phyloP scores from a whole-genome alignment of 2,329 filamentous ascomycete genomes.

The Botrytis deweyae region DNA sequence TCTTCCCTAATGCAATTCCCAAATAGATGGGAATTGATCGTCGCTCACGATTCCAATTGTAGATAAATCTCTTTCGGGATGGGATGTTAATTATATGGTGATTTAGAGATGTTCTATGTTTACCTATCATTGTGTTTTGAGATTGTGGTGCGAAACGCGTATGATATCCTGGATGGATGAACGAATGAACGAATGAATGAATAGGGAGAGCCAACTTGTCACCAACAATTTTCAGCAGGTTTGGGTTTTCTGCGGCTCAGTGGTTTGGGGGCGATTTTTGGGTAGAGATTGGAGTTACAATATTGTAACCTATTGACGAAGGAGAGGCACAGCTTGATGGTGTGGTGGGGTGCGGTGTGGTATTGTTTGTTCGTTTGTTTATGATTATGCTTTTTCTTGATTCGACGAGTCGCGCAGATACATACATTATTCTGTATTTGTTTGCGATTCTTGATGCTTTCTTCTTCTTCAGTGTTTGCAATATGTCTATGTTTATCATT shows the following conservation, averaged over 20 bases:
- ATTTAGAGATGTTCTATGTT: neutral
- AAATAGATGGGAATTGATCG: too few relatives aligned
- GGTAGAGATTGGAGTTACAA: neutral
- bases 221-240: conserved; percentile 1
- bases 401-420: neutral
- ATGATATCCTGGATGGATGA: neutral
- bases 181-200: neutral
- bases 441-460: neutral
- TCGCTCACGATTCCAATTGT: too few relatives aligned
- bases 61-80: too few relatives aligned
- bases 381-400: neutral
- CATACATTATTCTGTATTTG: neutral
- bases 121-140: neutral
- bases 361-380: neutral
- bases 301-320: too few relatives aligned
- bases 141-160: neutral
- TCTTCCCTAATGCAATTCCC: too few relatives aligned
- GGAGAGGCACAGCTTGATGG: neutral
- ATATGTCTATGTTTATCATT: neutral
- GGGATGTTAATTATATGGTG: too few relatives aligned
- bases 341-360: neutral
- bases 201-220: neutral
- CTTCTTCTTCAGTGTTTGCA: neutral
- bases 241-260: neutral
- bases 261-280: neutral